Conservation (phyloP, 208 protist genomes). For the Strigomonas culicis region DNA sequence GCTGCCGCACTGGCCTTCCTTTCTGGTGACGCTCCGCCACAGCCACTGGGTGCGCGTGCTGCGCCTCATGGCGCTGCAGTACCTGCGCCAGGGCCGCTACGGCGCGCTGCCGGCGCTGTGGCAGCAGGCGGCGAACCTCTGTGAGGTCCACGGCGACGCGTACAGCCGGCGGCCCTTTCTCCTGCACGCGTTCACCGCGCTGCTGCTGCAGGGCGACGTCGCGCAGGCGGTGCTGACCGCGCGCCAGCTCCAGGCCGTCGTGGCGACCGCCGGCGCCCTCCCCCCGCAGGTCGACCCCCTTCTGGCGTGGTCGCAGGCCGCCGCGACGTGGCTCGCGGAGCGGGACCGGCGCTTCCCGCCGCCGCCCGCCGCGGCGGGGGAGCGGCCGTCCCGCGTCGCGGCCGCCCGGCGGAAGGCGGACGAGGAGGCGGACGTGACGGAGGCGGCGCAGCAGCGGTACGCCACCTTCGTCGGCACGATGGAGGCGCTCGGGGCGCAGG, state of each 20-base stretch:
- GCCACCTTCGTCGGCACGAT: too few relatives aligned
- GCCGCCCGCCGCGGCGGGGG: too few relatives aligned
- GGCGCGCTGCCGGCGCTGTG: constrained; percentile 18
- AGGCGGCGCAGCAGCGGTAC: neutral
- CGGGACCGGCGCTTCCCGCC: too few relatives aligned
- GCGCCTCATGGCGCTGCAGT: constrained; percentile 25
- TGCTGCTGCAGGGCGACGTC: neutral
- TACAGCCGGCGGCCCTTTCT: constrained; percentile 42
- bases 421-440: neutral
- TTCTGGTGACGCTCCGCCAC: constrained; percentile 35
- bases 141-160: constrained; percentile 41
- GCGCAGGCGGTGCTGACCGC: constrained; percentile 3
- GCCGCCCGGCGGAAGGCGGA: neutral
- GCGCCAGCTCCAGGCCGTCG: constrained; percentile 4
- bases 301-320: neutral
- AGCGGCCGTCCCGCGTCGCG: neutral
- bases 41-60: constrained; percentile 48
- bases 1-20: constrained; percentile 29
- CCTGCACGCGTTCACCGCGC: neutral
- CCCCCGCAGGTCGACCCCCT: constrained; percentile 2
- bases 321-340: too few relatives aligned
- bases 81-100: constrained; percentile 40
- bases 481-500: too few relatives aligned
- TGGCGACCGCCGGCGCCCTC: neutral
- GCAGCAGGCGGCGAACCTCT: constrained; percentile 36